phyloP scores from a whole-genome alignment of 2,329 filamentous ascomycete genomes.

The Rugonectria rugulosa region DNA sequence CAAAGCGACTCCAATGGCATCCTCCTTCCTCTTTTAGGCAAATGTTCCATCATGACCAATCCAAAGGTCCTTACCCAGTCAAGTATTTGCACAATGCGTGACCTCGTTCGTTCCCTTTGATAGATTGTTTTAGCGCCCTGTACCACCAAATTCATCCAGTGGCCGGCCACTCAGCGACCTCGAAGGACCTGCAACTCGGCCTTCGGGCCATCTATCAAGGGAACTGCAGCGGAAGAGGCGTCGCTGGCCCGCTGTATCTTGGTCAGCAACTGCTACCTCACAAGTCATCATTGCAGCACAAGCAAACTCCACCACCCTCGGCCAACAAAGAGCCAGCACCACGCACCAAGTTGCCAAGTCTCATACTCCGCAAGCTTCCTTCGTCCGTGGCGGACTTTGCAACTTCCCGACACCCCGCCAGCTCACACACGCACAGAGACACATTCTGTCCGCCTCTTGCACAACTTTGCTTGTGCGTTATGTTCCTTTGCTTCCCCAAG shows the following conservation, averaged over 20 bases:
- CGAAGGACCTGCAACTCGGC: neutral
- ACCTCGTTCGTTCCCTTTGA: no score
- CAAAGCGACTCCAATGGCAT: neutral
- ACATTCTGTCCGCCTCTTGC: no score
- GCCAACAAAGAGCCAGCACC: no score
- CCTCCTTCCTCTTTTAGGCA: neutral
- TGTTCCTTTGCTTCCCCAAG: neutral
- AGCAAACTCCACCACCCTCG: conserved; percentile 4
- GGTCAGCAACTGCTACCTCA: conserved; percentile 3
- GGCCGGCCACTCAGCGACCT: neutral
- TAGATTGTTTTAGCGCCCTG: neutral
- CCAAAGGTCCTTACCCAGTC: no score
- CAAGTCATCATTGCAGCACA: conserved; percentile 1
- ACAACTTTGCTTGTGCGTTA: no score
- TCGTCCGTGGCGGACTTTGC: conserved; percentile 16
- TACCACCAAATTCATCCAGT: no score
- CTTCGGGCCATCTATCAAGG: conserved; percentile 6
- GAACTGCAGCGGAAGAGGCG: conserved; percentile 14
- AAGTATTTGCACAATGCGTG: no score
- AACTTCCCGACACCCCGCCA: conserved; percentile 8
- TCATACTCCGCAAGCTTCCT: conserved; percentile 9
- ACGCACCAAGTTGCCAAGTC: no score
- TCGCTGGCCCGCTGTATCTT: neutral
- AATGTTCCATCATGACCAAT: neutral
- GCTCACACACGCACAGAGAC: no score